These are phyloP conservation scores for Zygnema circumcarinatum DNA, from an alignment of 139 green algal species.

Conservation along the genomic window DNA sequence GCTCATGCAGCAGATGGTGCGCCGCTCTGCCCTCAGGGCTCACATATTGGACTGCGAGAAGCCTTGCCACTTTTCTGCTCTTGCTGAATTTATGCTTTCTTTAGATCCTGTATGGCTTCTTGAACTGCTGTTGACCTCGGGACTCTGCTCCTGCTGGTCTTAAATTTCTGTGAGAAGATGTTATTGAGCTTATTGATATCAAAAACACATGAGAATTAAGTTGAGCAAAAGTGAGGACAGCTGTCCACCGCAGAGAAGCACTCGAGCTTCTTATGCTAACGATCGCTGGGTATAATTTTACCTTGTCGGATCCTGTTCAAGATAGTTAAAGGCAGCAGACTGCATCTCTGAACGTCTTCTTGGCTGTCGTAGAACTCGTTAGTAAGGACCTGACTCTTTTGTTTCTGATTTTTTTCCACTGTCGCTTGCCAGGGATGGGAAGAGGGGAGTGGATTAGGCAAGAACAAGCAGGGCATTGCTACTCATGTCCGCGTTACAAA, in stretches of 20 bases:
- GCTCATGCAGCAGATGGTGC: constrained; percentile 45
- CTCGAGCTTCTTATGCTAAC: background rate
- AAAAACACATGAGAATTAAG: no score
- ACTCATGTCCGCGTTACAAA: constrained; percentile 49
- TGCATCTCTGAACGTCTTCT: no score
- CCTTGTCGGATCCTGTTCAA: background rate
- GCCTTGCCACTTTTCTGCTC: background rate
- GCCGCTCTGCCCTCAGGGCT: background rate
- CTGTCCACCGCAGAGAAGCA: no score
- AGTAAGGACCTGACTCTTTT: background rate
- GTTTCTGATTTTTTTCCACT: background rate
- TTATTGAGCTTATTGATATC: no score
- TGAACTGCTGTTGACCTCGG: background rate
- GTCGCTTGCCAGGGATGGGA: constrained; percentile 38
- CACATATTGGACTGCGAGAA: background rate
- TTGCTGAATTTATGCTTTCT: constrained; percentile 5
- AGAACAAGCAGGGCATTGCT: constrained; percentile 47
- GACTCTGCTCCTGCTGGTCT: background rate
- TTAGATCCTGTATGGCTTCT: background rate
- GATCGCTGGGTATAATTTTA: background rate
- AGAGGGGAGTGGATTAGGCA: constrained; percentile 45
- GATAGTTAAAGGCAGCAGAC: background rate
- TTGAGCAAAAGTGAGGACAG: no score
- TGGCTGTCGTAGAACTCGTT: background rate
- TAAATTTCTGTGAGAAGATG: background rate